Percentiles rank a stretch among this genome's conserved stretches.
Evolutionary conservation across 179 eudicot genomes (phyloP).

Genomic region (Spinacia oleracea): DNA sequence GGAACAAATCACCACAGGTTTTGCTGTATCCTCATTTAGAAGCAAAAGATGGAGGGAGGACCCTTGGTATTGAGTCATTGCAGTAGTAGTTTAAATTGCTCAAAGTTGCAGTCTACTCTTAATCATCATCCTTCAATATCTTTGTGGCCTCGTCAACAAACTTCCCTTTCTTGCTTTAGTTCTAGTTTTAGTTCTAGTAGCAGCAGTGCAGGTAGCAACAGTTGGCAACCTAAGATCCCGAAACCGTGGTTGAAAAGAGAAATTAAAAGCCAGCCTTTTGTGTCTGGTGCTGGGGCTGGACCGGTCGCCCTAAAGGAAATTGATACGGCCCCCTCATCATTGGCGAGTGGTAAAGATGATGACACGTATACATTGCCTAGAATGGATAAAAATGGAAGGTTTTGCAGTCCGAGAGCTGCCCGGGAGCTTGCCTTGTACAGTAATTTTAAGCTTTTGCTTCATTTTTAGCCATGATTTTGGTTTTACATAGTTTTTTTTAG

Average conservation of each 20-base stretch:
- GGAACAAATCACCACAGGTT: neutral
- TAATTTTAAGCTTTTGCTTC: conserved; percentile 2
- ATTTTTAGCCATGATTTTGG: neutral
- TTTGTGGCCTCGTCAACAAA: conserved; percentile 2
- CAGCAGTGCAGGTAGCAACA: neutral
- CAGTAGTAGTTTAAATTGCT: conserved; percentile 22
- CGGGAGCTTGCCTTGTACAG: conserved; percentile 84
- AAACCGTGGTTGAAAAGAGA: conserved; percentile 12
- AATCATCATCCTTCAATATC: conserved; percentile 1
- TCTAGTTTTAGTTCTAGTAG: conserved; percentile 6
- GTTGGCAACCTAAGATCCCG: conserved; percentile 4
- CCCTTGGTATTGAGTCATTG: conserved; percentile 31
- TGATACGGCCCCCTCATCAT: conserved; percentile 16
- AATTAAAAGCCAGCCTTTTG: conserved; percentile 18
- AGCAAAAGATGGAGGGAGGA: conserved; percentile 30
- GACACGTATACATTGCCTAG: conserved; percentile 42
- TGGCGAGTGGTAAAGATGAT: conserved; percentile 22
- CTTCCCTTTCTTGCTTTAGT: conserved; percentile 3
- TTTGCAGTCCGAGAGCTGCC: conserved; percentile 92
- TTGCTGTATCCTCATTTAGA: neutral
- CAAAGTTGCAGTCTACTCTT: conserved; percentile 10
- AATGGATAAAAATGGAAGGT: conserved; percentile 79
- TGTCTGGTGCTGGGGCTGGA: conserved; percentile 13
- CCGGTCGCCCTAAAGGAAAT: conserved; percentile 18
- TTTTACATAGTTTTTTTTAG: neutral